Conservation (phyloP, 805 yeast genomes). For the Candida alai region DNA sequence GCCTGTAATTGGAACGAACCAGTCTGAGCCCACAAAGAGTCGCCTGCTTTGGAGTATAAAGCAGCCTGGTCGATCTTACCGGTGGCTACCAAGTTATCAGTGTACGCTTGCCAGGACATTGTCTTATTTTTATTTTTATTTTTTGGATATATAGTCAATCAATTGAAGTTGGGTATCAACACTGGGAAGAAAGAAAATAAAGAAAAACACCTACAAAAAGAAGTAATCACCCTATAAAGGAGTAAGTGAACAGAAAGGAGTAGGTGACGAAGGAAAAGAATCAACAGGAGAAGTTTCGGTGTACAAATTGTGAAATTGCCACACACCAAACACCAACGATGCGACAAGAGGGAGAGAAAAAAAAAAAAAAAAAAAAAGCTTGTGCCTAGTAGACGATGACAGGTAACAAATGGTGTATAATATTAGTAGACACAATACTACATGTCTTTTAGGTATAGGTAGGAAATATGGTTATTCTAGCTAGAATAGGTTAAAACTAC, state of each 20-base stretch:
- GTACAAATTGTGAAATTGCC: no score
- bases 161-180: not conserved
- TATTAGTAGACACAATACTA: no score
- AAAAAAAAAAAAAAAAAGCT: not conserved
- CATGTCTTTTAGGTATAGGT: no score
- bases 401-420: no score
- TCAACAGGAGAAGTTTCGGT: no score
- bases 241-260: constrained; percentile 1
- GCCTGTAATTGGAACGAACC: constrained; percentile 61
- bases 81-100: constrained; percentile 86
- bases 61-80: constrained; percentile 91
- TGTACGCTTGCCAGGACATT: constrained; percentile 69
- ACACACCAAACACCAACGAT: not conserved
- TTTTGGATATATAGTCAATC: not conserved
- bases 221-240: no score
- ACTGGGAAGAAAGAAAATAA: not conserved
- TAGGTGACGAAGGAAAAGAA: no score
- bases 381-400: no score
- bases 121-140: constrained; percentile 5
- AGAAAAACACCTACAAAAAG: not conserved
- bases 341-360: not conserved
- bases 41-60: constrained; percentile 91
- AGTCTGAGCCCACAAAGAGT: constrained; percentile 88
- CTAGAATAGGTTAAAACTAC: not conserved
- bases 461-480: not conserved